Base-by-base conservation (phyloP, 2,329 filamentous ascomycete species). In the Phyllosticta citribraziliensis region DNA sequence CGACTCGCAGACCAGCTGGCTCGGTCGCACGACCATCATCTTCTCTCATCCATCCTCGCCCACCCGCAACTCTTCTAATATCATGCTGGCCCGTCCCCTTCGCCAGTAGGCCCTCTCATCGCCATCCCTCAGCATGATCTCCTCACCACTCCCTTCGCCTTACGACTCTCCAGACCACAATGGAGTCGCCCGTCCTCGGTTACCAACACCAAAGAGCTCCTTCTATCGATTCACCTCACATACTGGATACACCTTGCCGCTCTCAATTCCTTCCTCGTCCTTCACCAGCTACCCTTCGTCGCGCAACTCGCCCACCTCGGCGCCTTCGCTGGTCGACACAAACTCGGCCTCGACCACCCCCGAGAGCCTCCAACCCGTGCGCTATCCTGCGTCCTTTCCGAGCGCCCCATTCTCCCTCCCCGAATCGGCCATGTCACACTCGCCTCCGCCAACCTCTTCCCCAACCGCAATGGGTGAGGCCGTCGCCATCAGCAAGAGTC, bases 401-500 rank as follows among this genome's bases (percentile, higher is more conserved):
- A 77, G 80, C 3, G 74, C 81, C 11, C 82, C 81, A 60, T 83
- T 92, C 64, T 83, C 88, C 68, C 82, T 94, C 53, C 88, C 89
- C 35, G 89, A 93, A 66, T 80, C 88, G n/a, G 78, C 88, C 54
- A 75, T 89, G 64, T 76, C 64, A 77, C 80, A 59, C 24, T 54
- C 54, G 17, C 35, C 61, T n/a, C 83, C 69, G 66, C 80, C 83
- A 5, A 86, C 84, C 69, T 74, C 77, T 33, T 67, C 66, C 24
- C 73, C 76, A 25, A 84, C 78, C 66, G 86, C 88, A 5, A 82
- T 89, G 69, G 83, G 82, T 55, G 85, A 89, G 63, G 80, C 81
- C 58, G 70, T 84, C 62, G 75, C 78, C 24, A 73, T 79, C 56
- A 81, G 79, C 69, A 84, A 85, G 68, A 83, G 82, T 40, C 82